Base-by-base conservation (phyloP, 495 filamentous ascomycete species). In the Tricharina praecox region DNA sequence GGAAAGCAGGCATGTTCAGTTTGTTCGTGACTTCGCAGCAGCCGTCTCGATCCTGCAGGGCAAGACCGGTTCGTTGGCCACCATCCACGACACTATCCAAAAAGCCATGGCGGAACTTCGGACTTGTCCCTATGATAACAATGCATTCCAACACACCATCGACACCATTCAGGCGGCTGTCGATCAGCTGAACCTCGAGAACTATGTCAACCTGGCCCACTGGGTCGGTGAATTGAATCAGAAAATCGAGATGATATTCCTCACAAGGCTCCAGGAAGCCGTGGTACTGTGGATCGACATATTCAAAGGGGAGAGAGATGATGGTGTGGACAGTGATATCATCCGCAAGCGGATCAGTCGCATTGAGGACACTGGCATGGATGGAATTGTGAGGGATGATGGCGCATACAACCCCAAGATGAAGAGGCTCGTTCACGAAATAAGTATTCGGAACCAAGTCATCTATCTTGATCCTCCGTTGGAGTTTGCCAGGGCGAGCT, bases 391-490 rank as follows among this genome's bases (percentile, higher is more conserved):
- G 10, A 20, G 13, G 24, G 45, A 62, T 0, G 54, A 63, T 34
- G 45, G 56, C 11, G 54, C 61, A 13, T 66, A 68, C 48, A 64
- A 67, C 10, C 79, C 79, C 0, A 69, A 68, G 20, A 68, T 80
- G 50, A 78, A 77, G 52, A 75, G 70, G 23, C 71, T 94, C 33
- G 67, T 85, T 24, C 86, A 93, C 56, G 90, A 96, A 59, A 78
- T 99, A 23, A 82, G 83, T 3, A 96, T 96, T 78, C 81, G 81
- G 23, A 95, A 96, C 53, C 92, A 96, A 63, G 75, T 93, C 55
- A 90, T 99, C 42, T 92, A 87, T 54, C 73, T 99, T 21, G 87
- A 94, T 38, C 90, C 90, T 1, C 90, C 90, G 11, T 67, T 94
- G 15, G 85, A 93, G 60, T 92, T 75, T 63, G 87, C 90, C 25